Evolutionary conservation across 225 moss, liverwort and hornwort genomes (phyloP).

Genomic region (Pleurozium schreberi): DNA sequence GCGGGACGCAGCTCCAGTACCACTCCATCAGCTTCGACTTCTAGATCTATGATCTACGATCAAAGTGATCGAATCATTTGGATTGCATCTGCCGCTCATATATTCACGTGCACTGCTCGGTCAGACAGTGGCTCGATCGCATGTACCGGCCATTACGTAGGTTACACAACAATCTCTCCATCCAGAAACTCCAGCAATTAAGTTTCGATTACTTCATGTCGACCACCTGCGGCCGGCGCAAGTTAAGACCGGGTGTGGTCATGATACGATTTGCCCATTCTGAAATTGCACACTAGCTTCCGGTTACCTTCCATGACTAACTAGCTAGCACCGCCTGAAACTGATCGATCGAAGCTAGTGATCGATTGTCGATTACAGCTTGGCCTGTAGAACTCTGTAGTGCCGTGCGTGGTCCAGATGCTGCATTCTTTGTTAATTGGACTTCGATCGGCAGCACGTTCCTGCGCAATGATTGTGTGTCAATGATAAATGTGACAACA

Average conservation of each 20-base stretch:
- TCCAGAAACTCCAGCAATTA: too few relatives aligned
- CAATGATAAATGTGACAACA: neutral
- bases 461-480: neutral
- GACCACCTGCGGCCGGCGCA: neutral
- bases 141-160: too few relatives aligned
- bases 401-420: too few relatives aligned
- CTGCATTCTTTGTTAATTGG: neutral
- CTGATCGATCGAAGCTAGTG: neutral
- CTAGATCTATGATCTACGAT: too few relatives aligned
- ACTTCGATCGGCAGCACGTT: neutral
- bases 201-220: neutral
- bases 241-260: neutral
- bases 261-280: neutral
- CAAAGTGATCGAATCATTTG: neutral
- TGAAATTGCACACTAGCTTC: neutral
- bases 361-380: too few relatives aligned
- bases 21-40: slow-evolving; percentile 38
- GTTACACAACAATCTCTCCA: neutral
- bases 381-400: neutral
- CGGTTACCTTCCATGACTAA: neutral
- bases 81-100: neutral
- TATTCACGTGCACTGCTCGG: neutral
- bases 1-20: slow-evolving; percentile 8
- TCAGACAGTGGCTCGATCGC: neutral
- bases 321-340: neutral